Base-by-base conservation (phyloP, 495 filamentous ascomycete species). In the Sordaria brevicollis region DNA sequence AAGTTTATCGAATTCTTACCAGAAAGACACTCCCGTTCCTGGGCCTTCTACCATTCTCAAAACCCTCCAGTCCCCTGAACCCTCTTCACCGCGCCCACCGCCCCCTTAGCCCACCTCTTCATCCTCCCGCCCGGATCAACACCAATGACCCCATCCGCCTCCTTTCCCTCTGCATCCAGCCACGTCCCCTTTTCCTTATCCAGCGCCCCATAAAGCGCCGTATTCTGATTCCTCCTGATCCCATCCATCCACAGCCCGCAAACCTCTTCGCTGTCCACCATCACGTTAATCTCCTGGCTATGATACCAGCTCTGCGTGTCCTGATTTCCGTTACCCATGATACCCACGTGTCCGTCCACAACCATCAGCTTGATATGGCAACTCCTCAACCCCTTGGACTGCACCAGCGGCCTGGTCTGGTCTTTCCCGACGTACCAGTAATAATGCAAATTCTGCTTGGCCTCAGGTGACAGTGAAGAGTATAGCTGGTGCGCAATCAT, bases 271-370 rank as follows among this genome's bases (percentile, higher is more conserved):
- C 85, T 88, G 69, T 94, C 91, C 15, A 92, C 75, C 83, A 94
- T 84, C 13, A 93, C 73, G 73, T 94, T 94, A 68, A 90, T 83
- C 75, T 94, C 91, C 77, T 92, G 90, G 38, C 83, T 87, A 75
- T 94, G 91, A 72, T 83, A 93, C 87, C 89, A 94, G 70, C 83
- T 87, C 80, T 94, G 91, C n/a, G 91, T 92, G 68, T 94, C 91
- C 74, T 91, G 87, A 75, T 94, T 94, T 1, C 91, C 91, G 71
- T 87, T 91, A 6, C 91, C 90, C 81, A 89, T 84, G 65, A 93
- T 89, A 13, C 85, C 89, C 71, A 94, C 79, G 57, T 79, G 81
- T 41, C 84, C 87, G 75, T 94, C 91, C 5, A 88, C 86, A 68
- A 94, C 87, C 80, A 94, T 86, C 65, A 94, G 78, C 76, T 94